Evolutionary conservation across 2,329 filamentous ascomycete species (phyloP), one percentile per base, ranked within the genome.

Genomic region (Alternaria burnsii): DNA sequence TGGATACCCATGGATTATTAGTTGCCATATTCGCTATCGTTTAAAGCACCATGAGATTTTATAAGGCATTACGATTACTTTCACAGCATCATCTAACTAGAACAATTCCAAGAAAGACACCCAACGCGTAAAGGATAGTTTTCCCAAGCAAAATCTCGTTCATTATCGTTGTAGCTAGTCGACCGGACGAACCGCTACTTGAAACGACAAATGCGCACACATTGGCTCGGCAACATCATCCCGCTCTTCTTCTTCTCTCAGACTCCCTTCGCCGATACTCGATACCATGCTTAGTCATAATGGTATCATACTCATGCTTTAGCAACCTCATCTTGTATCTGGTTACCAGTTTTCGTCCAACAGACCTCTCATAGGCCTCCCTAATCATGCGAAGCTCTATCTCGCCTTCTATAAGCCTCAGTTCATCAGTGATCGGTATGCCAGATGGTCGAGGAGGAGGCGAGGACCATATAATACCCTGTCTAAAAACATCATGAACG

Each of bases 331-430:
- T 34, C 22, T 44, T 32, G 9, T 52, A 52, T 16, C 47, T 26
- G 0, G 18, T 40, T 11, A 52, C n/a, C 4, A 58, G 28, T 5
- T 12, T 41, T 4, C 55, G 20, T 1, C 28, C 22, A 4, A 52
- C 40, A 18, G 30, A 26, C 9, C 44, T 24, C 12, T 58, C 55
- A n/a, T 46, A 58, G 20, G 26, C 18, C 6, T 40, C 55, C 20
- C 47, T 28, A 12, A 58, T 40, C 30, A 20, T 51, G 26, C 40
- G 44, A 14, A 58, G 30, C 1, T 34, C 55, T 8, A 40, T 46
- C 28, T 58, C 47, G 0, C 40, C 24, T 4, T 52, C 47, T 14
- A 58, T 44, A 16, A 30, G 12, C 16, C 11, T 28, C 7, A 46
- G 16, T 7, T 44, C 26, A 1, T 58, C 40, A 4, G 52, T 26